These are phyloP conservation scores for Penicillium frequentans DNA, from an alignment of 2,329 filamentous ascomycete species.

Conservation along the genomic window DNA sequence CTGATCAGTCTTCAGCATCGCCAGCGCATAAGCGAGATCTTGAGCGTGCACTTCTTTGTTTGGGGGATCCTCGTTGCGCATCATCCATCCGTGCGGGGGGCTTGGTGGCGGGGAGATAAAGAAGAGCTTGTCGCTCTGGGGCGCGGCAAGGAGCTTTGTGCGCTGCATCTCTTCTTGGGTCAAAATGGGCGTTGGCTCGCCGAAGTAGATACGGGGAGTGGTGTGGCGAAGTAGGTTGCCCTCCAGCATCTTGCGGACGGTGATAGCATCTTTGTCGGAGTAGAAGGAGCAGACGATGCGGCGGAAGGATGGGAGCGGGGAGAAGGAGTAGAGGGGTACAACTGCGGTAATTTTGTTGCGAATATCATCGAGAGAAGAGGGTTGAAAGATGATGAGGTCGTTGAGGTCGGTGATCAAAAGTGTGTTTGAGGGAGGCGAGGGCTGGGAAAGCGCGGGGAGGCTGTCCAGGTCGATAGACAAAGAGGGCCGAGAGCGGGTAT, in stretches of 20 bases:
- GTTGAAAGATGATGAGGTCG: constrained; percentile 49
- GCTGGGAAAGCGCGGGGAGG: constrained; percentile 46
- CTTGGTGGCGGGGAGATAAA: constrained; percentile 66
- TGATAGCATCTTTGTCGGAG: constrained; percentile 42
- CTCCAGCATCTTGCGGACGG: constrained; percentile 46
- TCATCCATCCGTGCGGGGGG: constrained; percentile 65
- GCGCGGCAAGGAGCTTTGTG: constrained; percentile 53
- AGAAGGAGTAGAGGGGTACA: constrained; percentile 51
- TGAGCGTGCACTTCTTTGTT: constrained; percentile 66
- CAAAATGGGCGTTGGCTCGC: constrained; percentile 50
- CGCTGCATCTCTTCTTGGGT: constrained; percentile 23
- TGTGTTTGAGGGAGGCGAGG: constrained; percentile 51
- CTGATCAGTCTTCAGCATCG: constrained; percentile 46
- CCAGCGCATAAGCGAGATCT: constrained; percentile 59
- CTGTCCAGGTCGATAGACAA: constrained; percentile 49
- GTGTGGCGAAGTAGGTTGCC: constrained; percentile 34
- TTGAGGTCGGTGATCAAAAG: constrained; percentile 52
- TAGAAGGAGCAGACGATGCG: constrained; percentile 53
- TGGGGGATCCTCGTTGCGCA: constrained; percentile 62
- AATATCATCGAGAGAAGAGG: constrained; percentile 43
- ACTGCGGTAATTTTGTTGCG: constrained; percentile 43
- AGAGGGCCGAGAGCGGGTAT: constrained; percentile 31
- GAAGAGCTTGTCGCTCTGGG: constrained; percentile 62
- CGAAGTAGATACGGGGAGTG: constrained; percentile 53
- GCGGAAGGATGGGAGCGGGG: constrained; percentile 51